Conservation (phyloP, 148 eudicot species). For the Silene conica region DNA sequence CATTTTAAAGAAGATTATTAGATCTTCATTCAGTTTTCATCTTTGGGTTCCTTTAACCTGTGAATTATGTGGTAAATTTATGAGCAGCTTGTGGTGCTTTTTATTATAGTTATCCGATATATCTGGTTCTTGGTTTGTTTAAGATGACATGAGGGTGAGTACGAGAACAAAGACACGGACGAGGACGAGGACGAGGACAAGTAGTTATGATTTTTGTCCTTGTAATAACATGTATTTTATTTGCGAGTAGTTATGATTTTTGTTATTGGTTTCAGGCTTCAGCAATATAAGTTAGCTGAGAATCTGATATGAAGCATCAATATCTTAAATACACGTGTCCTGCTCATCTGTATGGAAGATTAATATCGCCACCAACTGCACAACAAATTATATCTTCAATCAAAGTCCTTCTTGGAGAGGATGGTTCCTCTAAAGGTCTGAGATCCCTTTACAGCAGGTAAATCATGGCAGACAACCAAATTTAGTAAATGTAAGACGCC, state of each 20-base stretch:
- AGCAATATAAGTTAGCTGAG: too few relatives aligned
- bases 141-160: too few relatives aligned
- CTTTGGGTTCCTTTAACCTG: not conserved
- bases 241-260: too few relatives aligned
- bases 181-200: too few relatives aligned
- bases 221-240: too few relatives aligned
- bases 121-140: too few relatives aligned
- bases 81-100: not conserved
- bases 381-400: constrained; percentile 84
- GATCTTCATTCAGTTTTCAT: not conserved
- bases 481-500: too few relatives aligned
- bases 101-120: not conserved
- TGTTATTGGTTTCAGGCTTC: too few relatives aligned
- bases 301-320: too few relatives aligned
- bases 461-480: too few relatives aligned
- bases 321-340: constrained; percentile 71
- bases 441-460: constrained; percentile 11
- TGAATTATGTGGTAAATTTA: not conserved
- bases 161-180: too few relatives aligned
- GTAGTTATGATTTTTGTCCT: too few relatives aligned
- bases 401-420: constrained; percentile 79
- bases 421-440: constrained; percentile 90
- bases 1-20: not conserved
- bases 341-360: constrained; percentile 85
- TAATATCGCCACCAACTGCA: constrained; percentile 92